Conservation (phyloP, 495 filamentous ascomycete species). For the Trichoderma reesei region DNA sequence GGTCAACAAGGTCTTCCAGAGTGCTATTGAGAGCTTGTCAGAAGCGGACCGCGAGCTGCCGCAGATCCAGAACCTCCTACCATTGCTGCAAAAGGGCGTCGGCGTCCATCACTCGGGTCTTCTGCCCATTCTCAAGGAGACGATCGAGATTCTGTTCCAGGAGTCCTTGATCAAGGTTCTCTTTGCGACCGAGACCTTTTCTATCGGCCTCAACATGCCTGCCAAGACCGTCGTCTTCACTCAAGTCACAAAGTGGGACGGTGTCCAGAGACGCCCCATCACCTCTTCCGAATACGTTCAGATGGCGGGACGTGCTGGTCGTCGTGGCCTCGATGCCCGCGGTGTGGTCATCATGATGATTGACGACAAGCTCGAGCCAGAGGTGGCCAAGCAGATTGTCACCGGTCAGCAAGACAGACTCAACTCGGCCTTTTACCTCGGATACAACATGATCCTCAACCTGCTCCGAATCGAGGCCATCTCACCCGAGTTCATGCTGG, state of each 20-base stretch:
- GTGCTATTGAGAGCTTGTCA: constrained; percentile 79
- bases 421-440: constrained; percentile 94
- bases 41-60: constrained; percentile 80
- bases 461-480: constrained; percentile 92
- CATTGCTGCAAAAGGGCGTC: constrained; percentile 81
- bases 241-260: constrained; percentile 89
- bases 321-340: constrained; percentile 92
- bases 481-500: constrained; percentile 93
- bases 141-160: constrained; percentile 97
- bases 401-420: constrained; percentile 92
- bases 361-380: constrained; percentile 92
- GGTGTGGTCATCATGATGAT: constrained; percentile 99
- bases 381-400: constrained; percentile 83
- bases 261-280: constrained; percentile 68
- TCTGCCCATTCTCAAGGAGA: constrained; percentile 93
- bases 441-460: constrained; percentile 99
- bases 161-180: constrained; percentile 96
- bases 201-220: constrained; percentile 97
- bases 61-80: constrained; percentile 86
- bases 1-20: constrained; percentile 88
- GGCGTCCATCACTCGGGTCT: constrained; percentile 96
- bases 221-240: constrained; percentile 98
- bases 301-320: constrained; percentile 94
- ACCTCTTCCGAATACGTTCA: constrained; percentile 96
- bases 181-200: constrained; percentile 97